Evolutionary conservation across 345 rosid species (phyloP).

Genomic region (Moricandia moricandioides): DNA sequence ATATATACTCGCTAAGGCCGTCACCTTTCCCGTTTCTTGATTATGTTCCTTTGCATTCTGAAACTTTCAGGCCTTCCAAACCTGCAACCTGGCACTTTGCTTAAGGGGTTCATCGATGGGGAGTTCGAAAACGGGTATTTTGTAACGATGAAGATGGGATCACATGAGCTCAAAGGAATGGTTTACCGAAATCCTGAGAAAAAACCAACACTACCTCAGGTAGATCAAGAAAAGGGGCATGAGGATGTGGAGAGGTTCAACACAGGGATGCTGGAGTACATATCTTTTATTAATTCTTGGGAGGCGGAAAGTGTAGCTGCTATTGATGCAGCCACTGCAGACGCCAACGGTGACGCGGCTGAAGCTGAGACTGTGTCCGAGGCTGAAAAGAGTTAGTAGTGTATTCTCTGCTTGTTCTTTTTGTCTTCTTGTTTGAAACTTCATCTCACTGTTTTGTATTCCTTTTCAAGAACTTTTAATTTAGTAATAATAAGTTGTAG

Average conservation of each 20-base stretch:
- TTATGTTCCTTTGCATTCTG: neutral
- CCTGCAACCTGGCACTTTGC: neutral
- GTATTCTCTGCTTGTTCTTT: neutral
- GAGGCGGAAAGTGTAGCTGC: too few species aligned
- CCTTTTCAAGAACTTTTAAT: neutral
- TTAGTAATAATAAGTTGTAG: neutral
- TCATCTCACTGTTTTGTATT: neutral
- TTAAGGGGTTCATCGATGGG: neutral
- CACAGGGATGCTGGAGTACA: neutral
- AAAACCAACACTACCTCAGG: too few species aligned
- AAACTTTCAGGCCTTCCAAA: neutral
- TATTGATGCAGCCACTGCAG: too few species aligned
- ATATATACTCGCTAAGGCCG: neutral
- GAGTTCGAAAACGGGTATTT: neutral
- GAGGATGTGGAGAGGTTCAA: neutral
- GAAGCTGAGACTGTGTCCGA: neutral
- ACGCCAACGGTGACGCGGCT: too few species aligned
- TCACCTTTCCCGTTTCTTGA: neutral
- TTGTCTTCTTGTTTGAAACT: neutral
- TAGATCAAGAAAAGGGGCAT: too few species aligned
- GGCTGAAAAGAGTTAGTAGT: neutral
- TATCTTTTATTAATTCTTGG: too few species aligned
- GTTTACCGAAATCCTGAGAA: neutral
- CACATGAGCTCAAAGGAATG: neutral
- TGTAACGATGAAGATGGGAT: neutral